phyloP scores from a whole-genome alignment of 108 stramenopile species.

The Thalassiosira profunda region DNA sequence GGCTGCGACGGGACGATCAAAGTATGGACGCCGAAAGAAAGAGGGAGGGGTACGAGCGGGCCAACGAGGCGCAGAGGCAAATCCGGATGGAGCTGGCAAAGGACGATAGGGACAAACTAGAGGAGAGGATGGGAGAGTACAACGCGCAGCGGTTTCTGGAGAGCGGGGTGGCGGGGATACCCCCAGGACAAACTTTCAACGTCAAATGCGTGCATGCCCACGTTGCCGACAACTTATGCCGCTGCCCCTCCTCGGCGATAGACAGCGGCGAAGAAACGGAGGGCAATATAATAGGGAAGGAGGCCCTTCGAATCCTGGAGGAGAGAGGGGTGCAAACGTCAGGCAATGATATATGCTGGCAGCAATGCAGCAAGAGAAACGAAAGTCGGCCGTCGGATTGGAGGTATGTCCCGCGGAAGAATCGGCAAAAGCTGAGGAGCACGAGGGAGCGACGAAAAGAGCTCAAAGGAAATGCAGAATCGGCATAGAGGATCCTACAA shows the following conservation, averaged over 20 bases:
- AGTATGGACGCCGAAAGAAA: slow-evolving; percentile 7
- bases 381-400: slow-evolving; percentile 6
- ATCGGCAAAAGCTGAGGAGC: slow-evolving; percentile 24
- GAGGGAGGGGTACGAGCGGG: slow-evolving; percentile 7
- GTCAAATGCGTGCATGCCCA: slow-evolving; percentile 43
- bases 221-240: slow-evolving; percentile 41
- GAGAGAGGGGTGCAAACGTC: slow-evolving; percentile 14
- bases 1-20: slow-evolving; percentile 10
- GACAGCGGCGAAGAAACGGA: no score
- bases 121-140: slow-evolving; percentile 16
- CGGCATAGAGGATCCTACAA: no score
- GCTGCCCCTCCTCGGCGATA: no score
- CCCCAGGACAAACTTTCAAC: slow-evolving; percentile 6
- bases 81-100: slow-evolving; percentile 19
- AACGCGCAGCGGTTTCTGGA: slow-evolving; percentile 28
- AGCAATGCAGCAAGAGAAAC: slow-evolving; percentile 21
- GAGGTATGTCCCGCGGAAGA: slow-evolving; percentile 31
- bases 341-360: slow-evolving; percentile 39
- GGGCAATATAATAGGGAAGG: slow-evolving; percentile 19
- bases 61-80: slow-evolving; percentile 27
- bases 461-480: no score
- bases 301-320: slow-evolving; percentile 23
- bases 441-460: slow-evolving; percentile 24
- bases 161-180: slow-evolving; percentile 28
- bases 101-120: slow-evolving; percentile 10